Percentiles rank a stretch among this genome's conserved stretches.
Evolutionary conservation across 1,139 yeast species (phyloP).

Genomic region (Suhomyces bribrorum): DNA sequence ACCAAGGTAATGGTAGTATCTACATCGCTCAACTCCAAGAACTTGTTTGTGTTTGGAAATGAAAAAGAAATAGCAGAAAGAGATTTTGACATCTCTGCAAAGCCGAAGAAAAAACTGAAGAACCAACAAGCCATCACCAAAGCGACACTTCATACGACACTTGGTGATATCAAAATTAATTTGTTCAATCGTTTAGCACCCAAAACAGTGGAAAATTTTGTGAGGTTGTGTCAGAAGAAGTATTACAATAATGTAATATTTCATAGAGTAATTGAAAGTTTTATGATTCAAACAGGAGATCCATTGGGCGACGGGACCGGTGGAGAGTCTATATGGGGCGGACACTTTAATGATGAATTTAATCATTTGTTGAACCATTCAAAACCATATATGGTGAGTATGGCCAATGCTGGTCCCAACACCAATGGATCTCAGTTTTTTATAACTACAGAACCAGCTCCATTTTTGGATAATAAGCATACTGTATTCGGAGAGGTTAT

Average conservation of each 20-base stretch:
- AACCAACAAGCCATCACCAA: conserved; percentile 8
- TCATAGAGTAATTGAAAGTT: conserved; percentile 49
- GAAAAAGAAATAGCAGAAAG: conserved; percentile 17
- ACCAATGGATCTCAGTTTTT: conserved; percentile 37
- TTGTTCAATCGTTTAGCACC: conserved; percentile 42
- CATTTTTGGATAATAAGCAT: conserved; percentile 32
- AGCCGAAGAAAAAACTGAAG: conserved; percentile 6
- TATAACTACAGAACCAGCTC: conserved; percentile 30
- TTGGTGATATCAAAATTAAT: conserved; percentile 45
- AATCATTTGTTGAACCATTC: conserved; percentile 36
- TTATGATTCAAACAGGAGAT: conserved; percentile 59
- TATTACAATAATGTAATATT: conserved; percentile 46
- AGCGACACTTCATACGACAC: conserved; percentile 42
- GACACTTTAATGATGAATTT: conserved; percentile 46
- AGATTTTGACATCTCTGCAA: conserved; percentile 16
- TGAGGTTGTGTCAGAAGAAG: conserved; percentile 33
- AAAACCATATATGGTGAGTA: conserved; percentile 46
- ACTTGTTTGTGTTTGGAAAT: conserved; percentile 36
- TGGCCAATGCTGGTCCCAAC: conserved; percentile 41
- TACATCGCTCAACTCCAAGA: conserved; percentile 27
- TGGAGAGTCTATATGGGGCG: conserved; percentile 49
- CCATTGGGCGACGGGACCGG: conserved; percentile 54
- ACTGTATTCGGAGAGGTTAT: conserved; percentile 33
- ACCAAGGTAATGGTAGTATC: conserved; percentile 37
- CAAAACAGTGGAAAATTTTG: conserved; percentile 46